phyloP scores from a whole-genome alignment of 1,284 basidiomycete species.

The Trichosporon coremiiforme region DNA sequence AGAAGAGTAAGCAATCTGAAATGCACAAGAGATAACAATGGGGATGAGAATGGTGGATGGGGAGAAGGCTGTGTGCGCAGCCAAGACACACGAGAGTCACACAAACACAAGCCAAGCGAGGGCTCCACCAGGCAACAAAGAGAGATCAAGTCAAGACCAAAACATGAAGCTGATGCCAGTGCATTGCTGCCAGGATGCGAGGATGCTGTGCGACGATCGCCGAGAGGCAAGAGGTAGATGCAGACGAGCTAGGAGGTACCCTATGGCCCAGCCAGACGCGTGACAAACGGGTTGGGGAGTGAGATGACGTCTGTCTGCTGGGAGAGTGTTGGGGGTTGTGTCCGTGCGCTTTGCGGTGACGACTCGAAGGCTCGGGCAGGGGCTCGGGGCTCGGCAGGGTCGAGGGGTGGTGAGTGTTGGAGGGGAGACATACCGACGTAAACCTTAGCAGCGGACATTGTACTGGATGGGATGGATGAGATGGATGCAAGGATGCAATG shows the following conservation, averaged over 20 bases:
- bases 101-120: not conserved
- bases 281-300: not conserved
- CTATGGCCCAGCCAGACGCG: not conserved
- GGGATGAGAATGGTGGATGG: not conserved
- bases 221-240: not conserved
- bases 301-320: conserved; percentile 12
- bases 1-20: conserved; percentile 21
- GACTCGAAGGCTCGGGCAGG: not conserved
- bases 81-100: conserved; percentile 16
- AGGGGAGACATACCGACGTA: conserved; percentile 33
- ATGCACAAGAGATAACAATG: not conserved
- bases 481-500: conserved; percentile 23
- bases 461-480: conserved; percentile 18
- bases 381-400: conserved; percentile 13
- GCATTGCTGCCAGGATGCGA: not conserved
- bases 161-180: not conserved
- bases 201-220: not conserved
- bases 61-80: not conserved
- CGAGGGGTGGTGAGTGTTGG: conserved; percentile 9
- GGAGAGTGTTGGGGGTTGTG: not conserved
- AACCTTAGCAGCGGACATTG: conserved; percentile 36
- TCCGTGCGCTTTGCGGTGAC: conserved; percentile 8
- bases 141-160: not conserved
- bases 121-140: not conserved
- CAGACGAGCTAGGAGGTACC: not conserved